These are phyloP conservation scores for Trichosanthes cucumerina DNA, from an alignment of 306 rosid species.

Conservation along the genomic window DNA sequence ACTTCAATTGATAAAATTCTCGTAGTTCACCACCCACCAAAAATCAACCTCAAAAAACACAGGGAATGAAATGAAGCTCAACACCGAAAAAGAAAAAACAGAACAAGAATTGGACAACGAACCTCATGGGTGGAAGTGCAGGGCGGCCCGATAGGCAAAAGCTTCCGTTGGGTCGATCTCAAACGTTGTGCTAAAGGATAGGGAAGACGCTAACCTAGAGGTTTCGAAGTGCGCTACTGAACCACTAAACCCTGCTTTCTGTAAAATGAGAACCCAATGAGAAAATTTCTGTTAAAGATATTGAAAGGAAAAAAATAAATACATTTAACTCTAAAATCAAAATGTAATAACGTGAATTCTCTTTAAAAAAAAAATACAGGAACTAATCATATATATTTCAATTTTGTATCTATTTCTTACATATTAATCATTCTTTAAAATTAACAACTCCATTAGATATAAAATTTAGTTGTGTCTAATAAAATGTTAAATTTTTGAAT, in stretches of 20 bases:
- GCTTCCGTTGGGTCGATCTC: neutral
- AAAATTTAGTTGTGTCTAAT: too few species aligned
- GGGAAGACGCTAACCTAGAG: slow-evolving; percentile 4
- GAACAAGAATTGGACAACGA: neutral
- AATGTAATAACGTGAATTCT: too few species aligned
- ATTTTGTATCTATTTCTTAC: too few species aligned
- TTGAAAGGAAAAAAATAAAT: too few species aligned
- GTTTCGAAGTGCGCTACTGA: neutral
- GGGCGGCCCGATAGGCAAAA: neutral
- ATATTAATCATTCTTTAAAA: too few species aligned
- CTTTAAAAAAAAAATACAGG: too few species aligned
- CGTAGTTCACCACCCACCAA: neutral
- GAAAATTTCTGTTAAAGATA: too few species aligned
- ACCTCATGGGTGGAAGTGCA: neutral
- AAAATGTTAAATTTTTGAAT: too few species aligned
- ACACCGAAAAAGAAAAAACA: neutral
- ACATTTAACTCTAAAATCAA: too few species aligned
- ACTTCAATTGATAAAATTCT: neutral
- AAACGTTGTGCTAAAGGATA: neutral
- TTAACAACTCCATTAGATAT: too few species aligned
- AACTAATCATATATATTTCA: too few species aligned
- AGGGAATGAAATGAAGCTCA: neutral
- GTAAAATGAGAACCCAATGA: too few species aligned
- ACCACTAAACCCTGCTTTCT: neutral
- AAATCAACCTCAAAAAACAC: neutral